A percentile compares a stretch with the other conserved stretches of the same genome.
Conservation (phyloP, 225 moss, liverwort and hornwort species). For the Neckera pumila region DNA sequence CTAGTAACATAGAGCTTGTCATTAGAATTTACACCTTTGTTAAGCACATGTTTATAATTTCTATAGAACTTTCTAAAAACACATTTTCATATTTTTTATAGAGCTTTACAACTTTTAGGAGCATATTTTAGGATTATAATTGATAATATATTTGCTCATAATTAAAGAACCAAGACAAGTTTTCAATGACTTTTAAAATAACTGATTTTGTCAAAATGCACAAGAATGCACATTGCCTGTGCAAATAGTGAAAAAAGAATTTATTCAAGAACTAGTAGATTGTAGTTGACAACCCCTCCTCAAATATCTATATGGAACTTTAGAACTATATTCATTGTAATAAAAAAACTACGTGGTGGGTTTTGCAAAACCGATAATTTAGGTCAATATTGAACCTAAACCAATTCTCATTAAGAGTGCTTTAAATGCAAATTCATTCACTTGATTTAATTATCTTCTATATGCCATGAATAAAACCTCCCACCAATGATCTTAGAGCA, state of each 20-base stretch:
- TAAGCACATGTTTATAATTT: not conserved
- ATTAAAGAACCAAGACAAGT: not conserved
- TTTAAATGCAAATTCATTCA: not conserved
- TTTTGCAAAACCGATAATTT: not conserved
- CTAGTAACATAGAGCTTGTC: not conserved
- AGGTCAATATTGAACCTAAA: not conserved
- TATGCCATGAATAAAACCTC: not conserved
- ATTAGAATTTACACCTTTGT: not conserved
- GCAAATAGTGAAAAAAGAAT: accelerated
- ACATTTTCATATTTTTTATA: not conserved
- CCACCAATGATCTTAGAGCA: too few relatives aligned
- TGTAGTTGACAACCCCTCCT: not conserved
- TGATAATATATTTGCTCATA: too few relatives aligned
- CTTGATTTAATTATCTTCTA: not conserved
- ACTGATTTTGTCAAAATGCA: not conserved
- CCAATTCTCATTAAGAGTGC: not conserved
- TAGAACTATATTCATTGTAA: not conserved
- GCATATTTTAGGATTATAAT: not conserved
- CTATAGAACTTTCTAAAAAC: not conserved
- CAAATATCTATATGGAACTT: not conserved
- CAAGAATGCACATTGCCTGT: not conserved
- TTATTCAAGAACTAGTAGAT: not conserved
- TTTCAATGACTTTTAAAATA: not conserved
- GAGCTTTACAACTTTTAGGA: not conserved
- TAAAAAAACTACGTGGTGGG: accelerated